Evolutionary conservation across 208 protist species (phyloP).

Genomic region (Crithidia thermophila): DNA sequence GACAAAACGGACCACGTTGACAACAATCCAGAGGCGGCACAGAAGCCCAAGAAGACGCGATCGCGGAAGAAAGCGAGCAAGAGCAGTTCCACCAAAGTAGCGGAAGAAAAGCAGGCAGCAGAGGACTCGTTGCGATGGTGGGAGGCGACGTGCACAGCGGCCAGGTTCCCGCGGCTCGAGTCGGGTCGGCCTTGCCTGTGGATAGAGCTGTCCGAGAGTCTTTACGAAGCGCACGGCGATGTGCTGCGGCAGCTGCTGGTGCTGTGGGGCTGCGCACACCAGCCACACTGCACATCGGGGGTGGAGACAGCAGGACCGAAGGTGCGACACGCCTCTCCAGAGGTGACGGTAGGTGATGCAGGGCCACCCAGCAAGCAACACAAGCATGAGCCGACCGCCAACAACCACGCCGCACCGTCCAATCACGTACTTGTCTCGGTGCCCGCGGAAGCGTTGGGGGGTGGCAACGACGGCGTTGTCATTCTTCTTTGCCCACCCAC

Average conservation of each 20-base stretch:
- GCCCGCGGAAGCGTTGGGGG: too few relatives aligned
- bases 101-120: too few relatives aligned
- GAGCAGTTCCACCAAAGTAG: background rate
- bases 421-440: too few relatives aligned
- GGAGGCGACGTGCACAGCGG: background rate
- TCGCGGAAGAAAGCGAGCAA: too few relatives aligned
- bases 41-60: too few relatives aligned
- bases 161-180: background rate
- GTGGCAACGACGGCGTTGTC: conserved; percentile 26
- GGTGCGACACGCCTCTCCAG: background rate
- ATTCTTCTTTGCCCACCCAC: conserved; percentile 34
- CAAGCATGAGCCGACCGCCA: too few relatives aligned
- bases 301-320: background rate
- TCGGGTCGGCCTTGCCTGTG: conserved; percentile 14
- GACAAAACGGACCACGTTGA: too few relatives aligned
- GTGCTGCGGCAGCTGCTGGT: conserved; percentile 31
- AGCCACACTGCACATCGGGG: too few relatives aligned
- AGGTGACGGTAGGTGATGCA: too few relatives aligned
- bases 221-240: conserved; percentile 16
- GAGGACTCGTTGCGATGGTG: conserved; percentile 8
- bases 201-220: conserved; percentile 21
- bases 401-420: too few relatives aligned
- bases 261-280: conserved; percentile 26
- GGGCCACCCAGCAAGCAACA: too few relatives aligned
- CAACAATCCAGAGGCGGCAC: too few relatives aligned